Base-by-base conservation (phyloP, 352 stramenopile genomes). In the Aphanomyces stellatus region DNA sequence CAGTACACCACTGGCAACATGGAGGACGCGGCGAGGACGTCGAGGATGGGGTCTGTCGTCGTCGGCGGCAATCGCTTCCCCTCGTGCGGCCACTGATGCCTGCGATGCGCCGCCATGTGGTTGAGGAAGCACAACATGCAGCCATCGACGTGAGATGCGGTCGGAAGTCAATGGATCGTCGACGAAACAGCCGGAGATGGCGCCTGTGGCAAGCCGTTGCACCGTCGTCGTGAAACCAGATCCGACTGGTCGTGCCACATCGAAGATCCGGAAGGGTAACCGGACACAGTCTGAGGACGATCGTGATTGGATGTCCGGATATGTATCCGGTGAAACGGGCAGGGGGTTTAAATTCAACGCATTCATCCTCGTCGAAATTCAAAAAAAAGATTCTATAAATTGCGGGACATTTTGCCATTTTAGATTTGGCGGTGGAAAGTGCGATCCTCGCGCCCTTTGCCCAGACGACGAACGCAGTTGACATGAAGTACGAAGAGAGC, bases 301-400 rank as follows among this genome's bases (percentile, higher is more conserved):
- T 25, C 10, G n/a, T 51, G 34, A 10, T 64, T 35, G 49, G 49
- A 13, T 51, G 35, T 51, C 40, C 55, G 55, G 55, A 64, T 40
- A 28, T 8, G n/a, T 49, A 28, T 62, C 53, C 30, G 55, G 55
- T 40, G n/a, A 37, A 30, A 15, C 19, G 49, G 22, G n/a, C n/a
- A n/a, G n/a, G n/a, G n/a, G n/a, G n/a, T n/a, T n/a, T n/a, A n/a
- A n/a, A n/a, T 57, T 57, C 22, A 46, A 46, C 37, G 37, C n/a
- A 27, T 51, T 17, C 37, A 43, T 8, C 37, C 8, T 43, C 8
- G 46, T 53, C 49, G 49, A 57, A 57, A 37, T 57, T 30, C 49
- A 57, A 57, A 33, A n/a, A n/a, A n/a, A 57, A 57, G 49, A 57
- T 57, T 57, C 49, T 7, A 57, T 57, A 57, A 57, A 57, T 57